Base-by-base conservation (phyloP, 345 rosid species). In the Xanthoceras sorbifolium region DNA sequence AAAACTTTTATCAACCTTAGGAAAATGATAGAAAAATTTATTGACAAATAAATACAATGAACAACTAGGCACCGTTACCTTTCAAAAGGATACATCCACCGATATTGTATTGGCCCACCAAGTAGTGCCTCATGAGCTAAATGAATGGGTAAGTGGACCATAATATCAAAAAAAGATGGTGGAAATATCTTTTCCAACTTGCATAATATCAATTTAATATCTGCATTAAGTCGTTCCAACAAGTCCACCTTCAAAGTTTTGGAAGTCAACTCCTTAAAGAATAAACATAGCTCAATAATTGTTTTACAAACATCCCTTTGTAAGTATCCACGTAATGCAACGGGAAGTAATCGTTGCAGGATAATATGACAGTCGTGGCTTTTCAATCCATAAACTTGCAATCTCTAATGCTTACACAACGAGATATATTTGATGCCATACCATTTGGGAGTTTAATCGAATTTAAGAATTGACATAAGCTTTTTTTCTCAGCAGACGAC, bases 11-110 rank as follows among this genome's bases (percentile, higher is more conserved):
- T 15, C 57, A 50, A 12, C 42, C 42, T 38, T 38, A 38, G 12
- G 12, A 11, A 11, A 14, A 50, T 14, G n/a, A n/a, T n/a, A n/a
- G 1, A 3, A 50, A 50, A 50, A 50, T 14, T 17, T 0, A 17
- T 17, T 5, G 1, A 50, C 42, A 38, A 6, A 0, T n/a, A 38
- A 38, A 5, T 9, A 38, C 42, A 11, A 1, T 17, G 57, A n/a
- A 11, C 12, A 17, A 50, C 17, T 50, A 11, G 4, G 12, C 12
- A 14, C 57, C 22, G 12, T 60, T 60, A 70, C 74, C 74, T 70
- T n/a, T 70, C 28, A 70, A 70, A 54, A 12, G 46, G 63, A 70
- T 70, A 70, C 44, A 70, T 70, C 44, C 62, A 70, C 23, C 62
- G 46, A 54, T 70, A 70, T 31, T 72, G 75, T 1, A 57, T 0